These are phyloP conservation scores for Ustilago vetiveriae DNA, from an alignment of 1,284 basidiomycete genomes.

Conservation along the genomic window DNA sequence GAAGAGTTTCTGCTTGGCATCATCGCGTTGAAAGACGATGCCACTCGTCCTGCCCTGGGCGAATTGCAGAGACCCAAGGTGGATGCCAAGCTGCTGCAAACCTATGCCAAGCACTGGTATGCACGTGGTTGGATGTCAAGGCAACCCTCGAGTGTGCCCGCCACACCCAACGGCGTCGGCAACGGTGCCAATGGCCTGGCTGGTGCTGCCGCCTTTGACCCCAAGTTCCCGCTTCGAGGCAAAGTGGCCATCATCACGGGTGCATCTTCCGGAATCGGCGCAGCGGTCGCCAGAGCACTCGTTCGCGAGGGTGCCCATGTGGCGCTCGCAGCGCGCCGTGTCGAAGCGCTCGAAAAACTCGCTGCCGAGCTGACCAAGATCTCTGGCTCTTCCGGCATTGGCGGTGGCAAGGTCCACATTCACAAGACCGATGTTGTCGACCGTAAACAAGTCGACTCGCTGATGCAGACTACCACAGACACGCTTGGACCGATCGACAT, in stretches of 20 bases:
- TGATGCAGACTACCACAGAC: constrained; percentile 45
- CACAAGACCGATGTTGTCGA: constrained; percentile 61
- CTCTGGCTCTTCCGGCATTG: constrained; percentile 1
- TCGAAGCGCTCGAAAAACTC: constrained; percentile 41
- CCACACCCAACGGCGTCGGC: constrained; percentile 19
- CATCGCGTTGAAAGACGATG: constrained; percentile 61
- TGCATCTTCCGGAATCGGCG: constrained; percentile 68
- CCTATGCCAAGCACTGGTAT: constrained; percentile 63
- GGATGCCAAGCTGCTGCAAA: constrained; percentile 58
- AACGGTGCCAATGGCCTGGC: constrained; percentile 18
- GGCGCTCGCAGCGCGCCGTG: constrained; percentile 45
- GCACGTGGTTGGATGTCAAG: constrained; percentile 62
- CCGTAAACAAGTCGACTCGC: constrained; percentile 53
- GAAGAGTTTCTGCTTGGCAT: constrained; percentile 55
- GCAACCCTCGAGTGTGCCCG: constrained; percentile 35
- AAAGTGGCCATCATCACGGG: constrained; percentile 68
- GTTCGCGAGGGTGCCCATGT: constrained; percentile 51
- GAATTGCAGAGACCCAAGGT: constrained; percentile 53
- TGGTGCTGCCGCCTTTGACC: constrained; percentile 25
- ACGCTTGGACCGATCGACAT: constrained; percentile 60
- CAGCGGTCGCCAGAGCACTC: constrained; percentile 60
- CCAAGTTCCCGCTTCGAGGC: constrained; percentile 48
- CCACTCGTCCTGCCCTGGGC: constrained; percentile 49
- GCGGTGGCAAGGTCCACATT: constrained; percentile 29
- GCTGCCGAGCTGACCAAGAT: constrained; percentile 16